Base-by-base conservation (phyloP, 2,329 filamentous ascomycete species). In the Penicillium hesseltinei region DNA sequence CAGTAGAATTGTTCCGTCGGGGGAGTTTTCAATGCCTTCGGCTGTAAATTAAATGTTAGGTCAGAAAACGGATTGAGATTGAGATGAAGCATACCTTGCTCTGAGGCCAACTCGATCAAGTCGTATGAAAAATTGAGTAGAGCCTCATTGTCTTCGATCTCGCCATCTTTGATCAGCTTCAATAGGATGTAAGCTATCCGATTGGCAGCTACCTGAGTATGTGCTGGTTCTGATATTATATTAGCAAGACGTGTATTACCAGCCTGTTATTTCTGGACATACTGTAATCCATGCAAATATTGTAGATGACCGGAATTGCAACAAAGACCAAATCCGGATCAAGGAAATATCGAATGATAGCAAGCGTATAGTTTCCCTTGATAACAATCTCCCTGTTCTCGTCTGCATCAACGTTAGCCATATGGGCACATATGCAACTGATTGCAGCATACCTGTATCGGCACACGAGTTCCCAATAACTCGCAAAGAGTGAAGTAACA, bases 271-370 rank as follows among this genome's bases (percentile, higher is more conserved):
- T 23, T 47, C 9, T 13, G 25, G 29, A 38, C 64, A 51, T 61
- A 79, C 77, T 76, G 64, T 71, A 79, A 58, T 78, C 77, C 56
- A 74, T 69, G 62, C 77, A 78, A 50, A 78, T 73, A 56, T 79
- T 79, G 65, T 77, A 79, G 43, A 79, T 68, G 44, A 78, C 77
- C 56, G 75, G 74, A 56, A 78, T 73, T 27, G 72, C 72, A 27
- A 79, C 70, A 56, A 75, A 69, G 17, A 72, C 65, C 35, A 78
- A 68, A 3, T 68, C 69, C 0, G 71, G 68, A 27, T 73, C 71
- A 27, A 67, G 60, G 35, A 77, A 64, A 49, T 72, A 69, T 29
- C 66, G 65, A 43, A 78, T 69, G 47, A 79, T 74, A 31, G 71
- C 65, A 45, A 68, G 57, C 8, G 71, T 77, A 60, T 77, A 74